These are phyloP conservation scores for Delitschia confertaspora DNA, from an alignment of 495 filamentous ascomycete genomes.

Conservation along the genomic window DNA sequence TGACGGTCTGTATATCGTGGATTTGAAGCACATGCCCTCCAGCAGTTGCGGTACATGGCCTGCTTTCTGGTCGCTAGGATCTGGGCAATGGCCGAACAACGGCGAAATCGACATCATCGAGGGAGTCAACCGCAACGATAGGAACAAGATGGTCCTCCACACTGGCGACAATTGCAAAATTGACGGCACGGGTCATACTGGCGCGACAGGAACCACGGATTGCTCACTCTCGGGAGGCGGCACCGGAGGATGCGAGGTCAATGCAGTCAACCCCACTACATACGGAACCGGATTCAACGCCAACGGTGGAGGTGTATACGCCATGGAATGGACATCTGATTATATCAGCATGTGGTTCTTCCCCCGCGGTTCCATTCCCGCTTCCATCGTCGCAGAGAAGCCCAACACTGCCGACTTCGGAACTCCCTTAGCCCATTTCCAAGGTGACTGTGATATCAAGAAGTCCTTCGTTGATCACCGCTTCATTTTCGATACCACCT, in stretches of 20 bases:
- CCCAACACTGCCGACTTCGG: constrained; percentile 62
- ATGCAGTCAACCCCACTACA: not conserved
- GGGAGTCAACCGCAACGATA: constrained; percentile 59
- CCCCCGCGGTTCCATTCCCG: constrained; percentile 50
- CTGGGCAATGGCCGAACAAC: constrained; percentile 57
- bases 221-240: constrained; percentile 34
- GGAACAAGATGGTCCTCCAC: constrained; percentile 68
- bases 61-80: constrained; percentile 58
- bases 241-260: constrained; percentile 19
- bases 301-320: constrained; percentile 62
- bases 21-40: constrained; percentile 35
- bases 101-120: constrained; percentile 57
- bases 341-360: constrained; percentile 76
- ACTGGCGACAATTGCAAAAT: constrained; percentile 57
- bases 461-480: constrained; percentile 59
- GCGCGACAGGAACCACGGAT: constrained; percentile 41
- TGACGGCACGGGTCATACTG: constrained; percentile 42
- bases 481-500: constrained; percentile 73
- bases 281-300: constrained; percentile 24
- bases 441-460: constrained; percentile 53
- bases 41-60: constrained; percentile 29
- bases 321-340: constrained; percentile 63
- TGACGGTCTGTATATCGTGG: constrained; percentile 33
- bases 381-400: constrained; percentile 45
- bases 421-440: constrained; percentile 55